Evolutionary conservation across 106 monocot species (phyloP), one percentile per base, ranked within the genome.

Genomic region (Posidonia australis): DNA sequence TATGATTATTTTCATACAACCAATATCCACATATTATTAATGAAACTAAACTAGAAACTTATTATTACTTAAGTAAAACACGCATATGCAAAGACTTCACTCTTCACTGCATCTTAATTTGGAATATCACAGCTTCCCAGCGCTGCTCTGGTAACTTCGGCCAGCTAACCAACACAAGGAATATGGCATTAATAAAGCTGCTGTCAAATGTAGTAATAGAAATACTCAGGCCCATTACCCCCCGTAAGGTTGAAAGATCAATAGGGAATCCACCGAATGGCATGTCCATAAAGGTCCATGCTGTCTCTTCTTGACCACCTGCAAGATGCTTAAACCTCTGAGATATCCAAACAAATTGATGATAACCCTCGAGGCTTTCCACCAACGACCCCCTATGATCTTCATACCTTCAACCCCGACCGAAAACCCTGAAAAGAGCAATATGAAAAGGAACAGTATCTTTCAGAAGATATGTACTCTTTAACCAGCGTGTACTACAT

Each of bases 301-400:
- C 22, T 19, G 17, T n/a, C 31, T 60, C 29, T 60, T 60, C 29
- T 18, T 60, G 17, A 32, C 3, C 13, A 9, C 30, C 60, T 60
- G 22, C 31, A 36, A 29, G 60, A 60, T 36, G 31, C 31, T 60
- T 26, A 14, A 60, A 30, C 32, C 2, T 60, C 36, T 32, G 36
- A 60, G 13, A 60, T 30, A 60, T 60, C 60, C 60, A 60, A 60
- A 60, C 10, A 29, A 31, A 32, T 31, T 29, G 31, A 31, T 60
- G 29, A 60, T 7, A 17, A 13, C 16, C 60, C 16, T 60, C 13
- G 17, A 60, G 60, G 60, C 21, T 12, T 60, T 60, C 18, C 5
- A 60, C 60, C 27, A 29, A 19, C 17, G 60, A 60, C n/a, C 28
- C 60, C 24, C 19, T 60, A 31, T n/a, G 11, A 60, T 60, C 54